Percentiles rank a stretch among this genome's conserved stretches.
Evolutionary conservation across 495 filamentous ascomycete species (phyloP).

Genomic region (Lophiostoma macrostomum): DNA sequence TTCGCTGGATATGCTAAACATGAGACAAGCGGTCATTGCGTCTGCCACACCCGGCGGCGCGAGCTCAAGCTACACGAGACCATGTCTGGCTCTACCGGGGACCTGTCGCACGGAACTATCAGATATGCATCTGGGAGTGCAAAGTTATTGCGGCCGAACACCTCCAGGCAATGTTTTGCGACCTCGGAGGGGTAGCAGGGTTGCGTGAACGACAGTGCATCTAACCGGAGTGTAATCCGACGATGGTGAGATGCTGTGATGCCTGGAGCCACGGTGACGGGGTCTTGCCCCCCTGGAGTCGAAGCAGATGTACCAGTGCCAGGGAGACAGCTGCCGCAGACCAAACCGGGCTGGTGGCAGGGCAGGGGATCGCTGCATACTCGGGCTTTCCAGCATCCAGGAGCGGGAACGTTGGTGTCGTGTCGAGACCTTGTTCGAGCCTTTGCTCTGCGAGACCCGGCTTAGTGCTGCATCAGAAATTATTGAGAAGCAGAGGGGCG

Average conservation of each 20-base stretch:
- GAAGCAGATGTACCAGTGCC: constrained; percentile 6
- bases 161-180: neutral
- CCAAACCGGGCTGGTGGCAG: constrained; percentile 29
- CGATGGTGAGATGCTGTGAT: constrained; percentile 14
- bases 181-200: constrained; percentile 10
- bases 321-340: constrained; percentile 22
- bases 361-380: constrained; percentile 10
- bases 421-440: constrained; percentile 5
- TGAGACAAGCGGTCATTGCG: constrained; percentile 14
- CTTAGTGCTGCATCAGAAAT: constrained; percentile 1
- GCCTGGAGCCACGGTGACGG: constrained; percentile 17
- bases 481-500: constrained; percentile 9
- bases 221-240: constrained; percentile 11
- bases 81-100: constrained; percentile 11
- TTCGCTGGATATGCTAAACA: constrained; percentile 1
- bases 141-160: constrained; percentile 15
- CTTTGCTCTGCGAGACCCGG: neutral
- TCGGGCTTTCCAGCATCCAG: constrained; percentile 14
- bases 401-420: constrained; percentile 9
- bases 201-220: constrained; percentile 16
- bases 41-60: constrained; percentile 27
- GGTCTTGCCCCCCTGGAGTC: neutral
- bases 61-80: neutral
- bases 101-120: constrained; percentile 11
- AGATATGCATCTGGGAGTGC: constrained; percentile 14